These are phyloP conservation scores for Oehlia diaphana DNA, from an alignment of 192 early-diverging fungal species.

Conservation along the genomic window DNA sequence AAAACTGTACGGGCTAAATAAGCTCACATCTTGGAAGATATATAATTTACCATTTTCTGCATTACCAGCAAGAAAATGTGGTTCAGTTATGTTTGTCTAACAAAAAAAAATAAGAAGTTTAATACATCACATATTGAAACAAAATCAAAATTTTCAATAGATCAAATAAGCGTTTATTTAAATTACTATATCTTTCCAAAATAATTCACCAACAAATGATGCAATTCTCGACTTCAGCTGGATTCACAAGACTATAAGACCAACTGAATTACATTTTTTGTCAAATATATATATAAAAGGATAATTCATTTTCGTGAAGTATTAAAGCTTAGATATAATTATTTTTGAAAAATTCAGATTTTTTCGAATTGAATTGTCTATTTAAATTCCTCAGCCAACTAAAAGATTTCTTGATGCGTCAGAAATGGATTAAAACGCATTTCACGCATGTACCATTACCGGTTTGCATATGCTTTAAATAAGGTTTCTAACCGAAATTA, in stretches of 20 bases:
- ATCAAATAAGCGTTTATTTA: not conserved
- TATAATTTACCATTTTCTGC: too few relatives aligned
- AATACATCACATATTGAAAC: not conserved
- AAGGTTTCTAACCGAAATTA: slow-evolving; percentile 81
- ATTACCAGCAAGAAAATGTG: slow-evolving; percentile 72
- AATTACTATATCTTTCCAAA: not conserved
- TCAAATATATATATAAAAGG: not conserved
- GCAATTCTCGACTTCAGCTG: slow-evolving; percentile 62
- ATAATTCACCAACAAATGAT: slow-evolving; percentile 56
- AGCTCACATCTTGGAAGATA: too few relatives aligned
- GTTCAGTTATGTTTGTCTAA: slow-evolving; percentile 76
- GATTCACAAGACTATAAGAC: slow-evolving; percentile 31
- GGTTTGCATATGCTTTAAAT: slow-evolving; percentile 66
- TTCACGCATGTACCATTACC: too few relatives aligned
- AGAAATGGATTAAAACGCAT: too few relatives aligned
- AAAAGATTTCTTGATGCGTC: too few relatives aligned
- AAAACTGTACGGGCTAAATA: too few relatives aligned
- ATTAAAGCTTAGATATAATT: too few relatives aligned
- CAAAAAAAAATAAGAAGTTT: slow-evolving; percentile 16
- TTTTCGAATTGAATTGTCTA: too few relatives aligned
- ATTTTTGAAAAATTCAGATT: too few relatives aligned
- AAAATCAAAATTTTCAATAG: too few relatives aligned
- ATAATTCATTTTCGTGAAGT: too few relatives aligned
- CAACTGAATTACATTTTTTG: slow-evolving; percentile 45
- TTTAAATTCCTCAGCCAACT: too few relatives aligned